Evolutionary conservation across 768 basidiomycete species (phyloP), one percentile per base, ranked within the genome.

Genomic region (Tylopilus rubrobrunneus): DNA sequence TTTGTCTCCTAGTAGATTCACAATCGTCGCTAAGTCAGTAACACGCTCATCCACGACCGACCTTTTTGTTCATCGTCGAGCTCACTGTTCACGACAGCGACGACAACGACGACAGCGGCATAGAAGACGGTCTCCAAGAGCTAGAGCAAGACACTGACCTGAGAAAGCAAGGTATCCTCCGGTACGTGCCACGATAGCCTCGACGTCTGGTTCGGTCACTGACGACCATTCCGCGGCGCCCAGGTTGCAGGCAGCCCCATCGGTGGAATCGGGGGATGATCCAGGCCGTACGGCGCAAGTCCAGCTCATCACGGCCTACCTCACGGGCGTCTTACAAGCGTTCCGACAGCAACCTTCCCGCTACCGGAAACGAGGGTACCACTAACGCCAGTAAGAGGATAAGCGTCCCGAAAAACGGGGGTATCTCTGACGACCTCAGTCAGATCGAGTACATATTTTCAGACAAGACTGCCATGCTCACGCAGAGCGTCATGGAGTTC

Each of bases 111-210:
- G 25, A 25, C 5, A 5, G 14, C 2, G 8, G 11, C 31, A 83
- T 87, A 3, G 86, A 56, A 40, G 56, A 87, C 25, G 92, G 92
- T 57, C 88, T 95, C 67, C 79, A 74, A 34, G 89, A 87, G 45
- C 75, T 94, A 43, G 91, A 95, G 70, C 78, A 80, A 62, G 92
- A 96, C 65, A 83, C 96, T 28, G 92, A 95, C 49, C 73, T 92
- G 29, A 74, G 92, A 47, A 81, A 83, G 63, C 80, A 83, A 43
- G 92, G 92, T 28, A 76, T 87, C 36, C 75, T 82, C 55, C 77
- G 81, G 92, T 93, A 63, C 53, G 88, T 70, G 25, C 23, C 40
- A 17, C 14, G 8, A 31, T 31, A 31, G 15, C 2, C n/a, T 28
- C 52, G 28, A 7, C 8, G 25, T 39, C 6, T 10, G 39, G 14